A percentile compares a stretch with the other conserved stretches of the same genome.
These are phyloP conservation scores for Alloteropsis semialata DNA, from an alignment of 176 grass and related monocot genomes.

Conservation along the genomic window DNA sequence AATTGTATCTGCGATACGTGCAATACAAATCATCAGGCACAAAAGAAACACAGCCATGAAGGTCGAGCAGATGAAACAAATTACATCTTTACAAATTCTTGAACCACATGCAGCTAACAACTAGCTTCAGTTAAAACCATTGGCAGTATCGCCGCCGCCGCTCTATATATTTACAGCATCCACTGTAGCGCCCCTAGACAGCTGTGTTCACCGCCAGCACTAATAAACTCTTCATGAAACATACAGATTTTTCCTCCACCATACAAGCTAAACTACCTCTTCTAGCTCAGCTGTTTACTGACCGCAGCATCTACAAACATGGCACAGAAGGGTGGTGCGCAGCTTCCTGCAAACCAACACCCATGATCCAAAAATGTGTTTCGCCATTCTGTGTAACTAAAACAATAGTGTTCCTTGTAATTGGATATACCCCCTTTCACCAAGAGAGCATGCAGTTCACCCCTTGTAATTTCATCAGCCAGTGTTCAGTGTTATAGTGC, in stretches of 20 bases:
- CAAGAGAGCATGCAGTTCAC: not conserved
- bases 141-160: not conserved
- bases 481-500: slow-evolving; percentile 6
- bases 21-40: not conserved
- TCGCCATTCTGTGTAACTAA: not conserved
- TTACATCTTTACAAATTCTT: not conserved
- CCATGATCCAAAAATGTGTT: slow-evolving; percentile 24
- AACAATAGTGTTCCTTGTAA: not conserved
- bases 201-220: not conserved
- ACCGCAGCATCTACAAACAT: not conserved
- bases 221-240: slow-evolving; percentile 11
- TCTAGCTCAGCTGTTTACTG: slow-evolving; percentile 13
- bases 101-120: not conserved
- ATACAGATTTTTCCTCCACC: not conserved
- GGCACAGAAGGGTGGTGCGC: not conserved
- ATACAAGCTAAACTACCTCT: not conserved
- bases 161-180: slow-evolving; percentile 14
- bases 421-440: not conserved
- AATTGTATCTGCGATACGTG: no score
- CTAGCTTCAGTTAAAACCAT: not conserved
- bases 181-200: not conserved
- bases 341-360: slow-evolving; percentile 33
- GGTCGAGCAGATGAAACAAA: not conserved
- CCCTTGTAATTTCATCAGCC: not conserved
- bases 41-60: not conserved